A percentile compares a stretch with the other conserved stretches of the same genome.
phyloP scores from a whole-genome alignment of 805 yeast genomes.

The Saturnispora zaruensis region DNA sequence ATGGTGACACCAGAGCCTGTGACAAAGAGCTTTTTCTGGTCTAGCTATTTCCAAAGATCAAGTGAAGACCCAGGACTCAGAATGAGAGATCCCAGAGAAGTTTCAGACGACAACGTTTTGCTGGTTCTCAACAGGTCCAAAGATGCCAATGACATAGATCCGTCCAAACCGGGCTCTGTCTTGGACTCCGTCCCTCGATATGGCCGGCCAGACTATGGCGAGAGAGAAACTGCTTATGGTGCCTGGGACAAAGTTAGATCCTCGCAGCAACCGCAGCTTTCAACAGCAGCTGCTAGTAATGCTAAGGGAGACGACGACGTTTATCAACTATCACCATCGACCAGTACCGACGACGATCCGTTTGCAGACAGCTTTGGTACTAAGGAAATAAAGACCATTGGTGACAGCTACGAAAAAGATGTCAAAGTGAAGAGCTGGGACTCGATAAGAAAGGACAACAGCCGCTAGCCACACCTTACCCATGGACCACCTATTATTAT shows the following conservation, averaged over 20 bases:
- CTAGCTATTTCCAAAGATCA: constrained; percentile 44
- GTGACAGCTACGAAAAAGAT: constrained; percentile 6
- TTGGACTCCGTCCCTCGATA: constrained; percentile 6
- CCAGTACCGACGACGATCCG: constrained; percentile 2
- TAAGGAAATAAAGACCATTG: not conserved
- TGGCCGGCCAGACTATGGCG: constrained; percentile 8
- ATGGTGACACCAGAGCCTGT: constrained; percentile 23
- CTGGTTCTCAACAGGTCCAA: not conserved
- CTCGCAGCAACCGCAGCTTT: not conserved
- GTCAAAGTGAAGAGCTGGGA: not conserved
- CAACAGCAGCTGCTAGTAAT: not conserved
- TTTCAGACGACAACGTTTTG: constrained; percentile 3
- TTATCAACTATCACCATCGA: not conserved
- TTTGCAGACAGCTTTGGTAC: not conserved
- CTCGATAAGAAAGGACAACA: constrained; percentile 1
- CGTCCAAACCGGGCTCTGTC: not conserved
- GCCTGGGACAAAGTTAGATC: constrained; percentile 23
- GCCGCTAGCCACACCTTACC: not conserved
- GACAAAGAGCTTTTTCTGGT: constrained; percentile 31
- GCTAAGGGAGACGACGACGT: not conserved
- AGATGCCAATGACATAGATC: not conserved
- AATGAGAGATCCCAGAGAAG: constrained; percentile 46
- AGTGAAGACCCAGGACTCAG: constrained; percentile 42
- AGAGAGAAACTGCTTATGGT: constrained; percentile 9
- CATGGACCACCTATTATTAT: not conserved